A percentile compares a stretch with the other conserved stretches of the same genome.
phyloP scores from a whole-genome alignment of 2,329 filamentous ascomycete species.

The Zalaria sp. region DNA sequence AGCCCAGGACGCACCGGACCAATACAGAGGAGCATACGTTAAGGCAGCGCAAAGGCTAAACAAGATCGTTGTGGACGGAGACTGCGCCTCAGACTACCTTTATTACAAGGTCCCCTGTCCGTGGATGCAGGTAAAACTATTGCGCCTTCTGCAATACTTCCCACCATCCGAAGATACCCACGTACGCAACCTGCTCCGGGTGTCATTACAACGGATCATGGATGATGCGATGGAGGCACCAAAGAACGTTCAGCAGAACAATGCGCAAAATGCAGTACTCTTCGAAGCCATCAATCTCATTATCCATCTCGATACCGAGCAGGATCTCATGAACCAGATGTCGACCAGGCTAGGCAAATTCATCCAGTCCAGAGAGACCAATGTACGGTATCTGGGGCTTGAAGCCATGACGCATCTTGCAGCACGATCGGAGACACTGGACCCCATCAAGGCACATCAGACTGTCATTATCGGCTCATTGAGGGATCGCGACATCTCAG shows the following conservation, averaged over 20 bases:
- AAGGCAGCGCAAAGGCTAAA: slow-evolving; percentile 86
- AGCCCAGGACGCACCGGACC: slow-evolving; percentile 84
- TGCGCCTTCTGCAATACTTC: slow-evolving; percentile 89
- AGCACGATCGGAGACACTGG: slow-evolving; percentile 80
- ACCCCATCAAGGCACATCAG: slow-evolving; percentile 96
- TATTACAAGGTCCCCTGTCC: slow-evolving; percentile 99
- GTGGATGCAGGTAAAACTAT: slow-evolving; percentile 92
- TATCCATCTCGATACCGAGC: slow-evolving; percentile 92
- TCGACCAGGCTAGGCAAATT: slow-evolving; percentile 84
- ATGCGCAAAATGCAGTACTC: slow-evolving; percentile 92
- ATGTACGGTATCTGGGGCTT: slow-evolving; percentile 86
- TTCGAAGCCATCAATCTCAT: slow-evolving; percentile 98
- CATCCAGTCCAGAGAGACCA: slow-evolving; percentile 92
- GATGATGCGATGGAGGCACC: slow-evolving; percentile 84
- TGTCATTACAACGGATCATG: slow-evolving; percentile 81
- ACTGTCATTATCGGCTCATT: slow-evolving; percentile 89
- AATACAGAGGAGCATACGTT: slow-evolving; percentile 86
- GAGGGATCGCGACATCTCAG: slow-evolving; percentile 92
- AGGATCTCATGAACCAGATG: slow-evolving; percentile 89
- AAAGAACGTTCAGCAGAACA: slow-evolving; percentile 99
- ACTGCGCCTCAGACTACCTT: slow-evolving; percentile 80
- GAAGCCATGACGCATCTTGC: slow-evolving; percentile 98
- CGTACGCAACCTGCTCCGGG: slow-evolving; percentile 78
- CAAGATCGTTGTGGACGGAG: slow-evolving; percentile 77
- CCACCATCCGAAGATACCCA: slow-evolving; percentile 91